Percentiles rank a stretch among this genome's conserved stretches.
These are phyloP conservation scores for Begonia peltatifolia DNA, from an alignment of 306 rosid genomes.

Conservation along the genomic window DNA sequence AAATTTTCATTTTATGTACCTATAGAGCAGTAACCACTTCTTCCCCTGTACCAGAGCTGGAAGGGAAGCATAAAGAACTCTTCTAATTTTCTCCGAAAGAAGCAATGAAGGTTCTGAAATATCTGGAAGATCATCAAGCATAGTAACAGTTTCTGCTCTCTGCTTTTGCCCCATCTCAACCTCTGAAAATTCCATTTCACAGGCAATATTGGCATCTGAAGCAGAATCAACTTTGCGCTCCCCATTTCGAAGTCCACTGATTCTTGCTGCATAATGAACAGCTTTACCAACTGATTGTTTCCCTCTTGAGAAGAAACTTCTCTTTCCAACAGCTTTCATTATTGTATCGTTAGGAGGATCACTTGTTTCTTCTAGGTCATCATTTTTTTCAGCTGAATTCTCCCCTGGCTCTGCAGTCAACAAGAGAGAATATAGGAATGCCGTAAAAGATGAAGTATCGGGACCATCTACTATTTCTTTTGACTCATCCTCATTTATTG, in stretches of 20 bases:
- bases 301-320: constrained; percentile 54
- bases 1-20: constrained; percentile 24
- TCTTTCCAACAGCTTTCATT: constrained; percentile 38
- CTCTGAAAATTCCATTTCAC: constrained; percentile 9
- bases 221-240: constrained; percentile 30
- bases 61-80: constrained; percentile 52
- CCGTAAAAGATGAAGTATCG: constrained; percentile 81
- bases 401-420: constrained; percentile 41
- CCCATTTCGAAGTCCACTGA: constrained; percentile 38
- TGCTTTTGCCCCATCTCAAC: constrained; percentile 45
- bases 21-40: constrained; percentile 76
- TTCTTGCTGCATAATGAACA: constrained; percentile 39
- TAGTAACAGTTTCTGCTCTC: constrained; percentile 22
- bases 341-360: constrained; percentile 17
- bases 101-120: constrained; percentile 71
- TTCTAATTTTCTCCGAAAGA: constrained; percentile 41
- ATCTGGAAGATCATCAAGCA: constrained; percentile 32
- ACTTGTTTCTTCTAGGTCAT: constrained; percentile 19
- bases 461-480: constrained; percentile 54
- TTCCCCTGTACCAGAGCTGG: constrained; percentile 84
- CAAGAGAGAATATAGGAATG: constrained; percentile 65
- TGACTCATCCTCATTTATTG: constrained; percentile 25
- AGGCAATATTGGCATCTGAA: constrained; percentile 18
- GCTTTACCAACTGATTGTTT: constrained; percentile 56
- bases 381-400: constrained; percentile 20